Percentiles rank a stretch among this genome's conserved stretches.
Conservation (phyloP, 768 basidiomycete genomes). For the Lactarius tabidus region DNA sequence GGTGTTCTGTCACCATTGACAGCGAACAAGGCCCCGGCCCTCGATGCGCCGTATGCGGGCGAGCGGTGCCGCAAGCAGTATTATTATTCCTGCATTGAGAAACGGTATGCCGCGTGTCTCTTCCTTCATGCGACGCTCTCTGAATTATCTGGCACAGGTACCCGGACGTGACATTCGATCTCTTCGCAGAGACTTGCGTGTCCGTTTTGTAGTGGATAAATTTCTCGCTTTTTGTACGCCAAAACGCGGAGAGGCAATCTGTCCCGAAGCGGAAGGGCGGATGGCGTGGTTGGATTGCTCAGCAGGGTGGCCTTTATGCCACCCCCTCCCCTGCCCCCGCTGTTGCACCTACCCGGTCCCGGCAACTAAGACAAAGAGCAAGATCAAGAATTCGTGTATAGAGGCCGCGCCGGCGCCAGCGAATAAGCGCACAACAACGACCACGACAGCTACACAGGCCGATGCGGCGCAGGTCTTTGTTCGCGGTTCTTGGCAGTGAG, state of each 20-base stretch:
- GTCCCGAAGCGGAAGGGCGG: constrained; percentile 33
- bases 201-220: constrained; percentile 56
- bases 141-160: constrained; percentile 36
- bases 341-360: no score
- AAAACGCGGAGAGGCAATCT: constrained; percentile 45
- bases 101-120: constrained; percentile 10
- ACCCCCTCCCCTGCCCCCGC: no score
- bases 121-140: background rate
- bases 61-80: constrained; percentile 2
- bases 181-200: constrained; percentile 35
- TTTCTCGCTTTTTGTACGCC: no score
- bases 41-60: constrained; percentile 15
- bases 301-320: background rate
- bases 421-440: background rate
- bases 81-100: constrained; percentile 22
- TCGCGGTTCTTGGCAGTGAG: background rate
- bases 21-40: constrained; percentile 2
- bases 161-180: constrained; percentile 37
- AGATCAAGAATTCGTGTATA: background rate
- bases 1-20: constrained; percentile 22
- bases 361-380: background rate
- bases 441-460: no score
- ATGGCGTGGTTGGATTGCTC: constrained; percentile 4
- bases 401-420: no score
- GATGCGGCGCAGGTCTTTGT: background rate